Conservation (phyloP, 1,284 basidiomycete genomes). For the Melampsora larici-populina region DNA sequence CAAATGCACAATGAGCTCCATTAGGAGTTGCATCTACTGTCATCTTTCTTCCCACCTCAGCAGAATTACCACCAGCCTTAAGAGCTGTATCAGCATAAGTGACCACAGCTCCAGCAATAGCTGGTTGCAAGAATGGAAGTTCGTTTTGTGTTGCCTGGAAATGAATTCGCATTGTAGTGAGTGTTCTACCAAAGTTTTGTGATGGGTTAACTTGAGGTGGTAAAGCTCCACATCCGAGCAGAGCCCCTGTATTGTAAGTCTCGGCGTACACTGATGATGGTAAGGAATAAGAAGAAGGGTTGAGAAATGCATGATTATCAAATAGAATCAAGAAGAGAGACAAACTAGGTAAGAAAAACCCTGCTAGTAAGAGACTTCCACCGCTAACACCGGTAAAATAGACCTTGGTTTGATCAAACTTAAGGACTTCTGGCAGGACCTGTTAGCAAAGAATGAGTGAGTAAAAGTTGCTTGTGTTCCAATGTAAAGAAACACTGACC, state of each 20-base stretch:
- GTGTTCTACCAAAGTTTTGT: conserved; percentile 31
- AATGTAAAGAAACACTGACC: background rate
- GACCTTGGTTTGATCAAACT: conserved; percentile 28
- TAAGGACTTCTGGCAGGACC: conserved; percentile 35
- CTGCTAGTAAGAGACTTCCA: conserved; percentile 27
- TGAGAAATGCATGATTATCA: background rate
- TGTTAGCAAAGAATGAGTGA: background rate
- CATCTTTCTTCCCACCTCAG: conserved; percentile 17
- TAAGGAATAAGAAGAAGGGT: background rate
- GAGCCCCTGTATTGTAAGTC: conserved; percentile 22
- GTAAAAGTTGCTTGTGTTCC: background rate
- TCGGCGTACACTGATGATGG: conserved; percentile 29
- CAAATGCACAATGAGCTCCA: conserved; percentile 35
- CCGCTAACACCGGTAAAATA: conserved; percentile 40
- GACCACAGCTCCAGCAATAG: conserved; percentile 25
- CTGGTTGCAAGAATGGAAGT: conserved; percentile 6
- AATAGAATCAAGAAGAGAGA: background rate
- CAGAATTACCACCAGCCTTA: background rate
- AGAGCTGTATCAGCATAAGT: conserved; percentile 8
- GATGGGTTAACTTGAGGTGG: conserved; percentile 23
- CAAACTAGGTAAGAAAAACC: conserved; percentile 38
- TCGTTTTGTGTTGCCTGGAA: conserved; percentile 33
- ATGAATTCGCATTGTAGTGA: conserved; percentile 34
- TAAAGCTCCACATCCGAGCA: conserved; percentile 34
- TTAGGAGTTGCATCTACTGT: conserved; percentile 29